A percentile compares a stretch with the other conserved stretches of the same genome.
These are phyloP conservation scores for Nannochloropsis gaditana DNA, from an alignment of 108 stramenopile species.

Conservation along the genomic window DNA sequence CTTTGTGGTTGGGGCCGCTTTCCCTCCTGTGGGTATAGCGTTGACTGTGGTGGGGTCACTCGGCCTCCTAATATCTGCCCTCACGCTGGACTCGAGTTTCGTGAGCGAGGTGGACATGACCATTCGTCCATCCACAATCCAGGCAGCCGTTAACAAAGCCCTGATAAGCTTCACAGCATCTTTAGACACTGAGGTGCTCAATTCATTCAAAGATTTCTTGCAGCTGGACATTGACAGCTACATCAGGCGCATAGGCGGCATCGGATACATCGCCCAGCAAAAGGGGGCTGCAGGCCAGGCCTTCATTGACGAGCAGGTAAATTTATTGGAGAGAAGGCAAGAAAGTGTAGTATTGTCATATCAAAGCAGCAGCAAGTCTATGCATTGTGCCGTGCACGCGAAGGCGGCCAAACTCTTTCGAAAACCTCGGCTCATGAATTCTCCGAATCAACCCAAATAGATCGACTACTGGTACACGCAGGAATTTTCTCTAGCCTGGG, in stretches of 20 bases:
- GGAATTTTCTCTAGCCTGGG: neutral
- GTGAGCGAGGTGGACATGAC: neutral
- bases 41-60: neutral
- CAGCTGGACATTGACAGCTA: neutral
- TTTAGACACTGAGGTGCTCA: neutral
- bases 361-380: too few relatives aligned
- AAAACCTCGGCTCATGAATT: too few relatives aligned
- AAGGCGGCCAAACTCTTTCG: too few relatives aligned
- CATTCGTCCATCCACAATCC: neutral
- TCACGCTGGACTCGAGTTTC: neutral
- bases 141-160: neutral
- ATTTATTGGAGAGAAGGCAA: too few relatives aligned
- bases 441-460: neutral
- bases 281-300: neutral
- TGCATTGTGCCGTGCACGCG: too few relatives aligned
- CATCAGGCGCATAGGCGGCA: neutral
- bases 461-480: neutral
- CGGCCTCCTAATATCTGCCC: neutral
- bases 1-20: neutral
- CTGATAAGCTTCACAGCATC: neutral
- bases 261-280: neutral
- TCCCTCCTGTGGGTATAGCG: neutral
- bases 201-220: neutral
- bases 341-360: too few relatives aligned
- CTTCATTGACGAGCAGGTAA: neutral